A percentile compares a stretch with the other conserved stretches of the same genome.
Evolutionary conservation across 805 yeast species (phyloP).

Genomic region (Starmera quercuum): DNA sequence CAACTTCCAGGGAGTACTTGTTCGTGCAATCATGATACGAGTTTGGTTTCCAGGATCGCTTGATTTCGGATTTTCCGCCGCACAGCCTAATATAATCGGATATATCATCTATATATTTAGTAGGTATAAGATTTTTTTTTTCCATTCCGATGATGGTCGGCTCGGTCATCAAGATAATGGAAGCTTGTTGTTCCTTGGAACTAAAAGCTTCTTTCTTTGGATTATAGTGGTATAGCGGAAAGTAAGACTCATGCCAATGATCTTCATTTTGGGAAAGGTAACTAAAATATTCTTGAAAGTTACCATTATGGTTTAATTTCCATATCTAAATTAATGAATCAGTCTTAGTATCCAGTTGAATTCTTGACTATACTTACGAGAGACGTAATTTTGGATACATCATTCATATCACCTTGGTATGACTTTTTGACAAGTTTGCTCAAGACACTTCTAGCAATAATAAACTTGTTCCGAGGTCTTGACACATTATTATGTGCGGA

Average conservation of each 20-base stretch:
- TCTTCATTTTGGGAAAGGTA: constrained; percentile 10
- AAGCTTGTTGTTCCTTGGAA: not conserved
- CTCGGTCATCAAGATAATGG: not conserved
- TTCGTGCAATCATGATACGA: constrained; percentile 4
- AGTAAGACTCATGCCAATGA: constrained; percentile 10
- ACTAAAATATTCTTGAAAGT: constrained; percentile 5
- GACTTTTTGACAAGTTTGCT: constrained; percentile 4
- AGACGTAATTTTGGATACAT: constrained; percentile 8
- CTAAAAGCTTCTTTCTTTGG: constrained; percentile 4
- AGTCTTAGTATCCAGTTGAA: not conserved
- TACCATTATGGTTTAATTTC: constrained; percentile 1
- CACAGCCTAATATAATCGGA: not conserved
- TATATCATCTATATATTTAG: constrained; percentile 1
- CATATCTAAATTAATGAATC: constrained; percentile 2
- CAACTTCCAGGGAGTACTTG: constrained; percentile 1
- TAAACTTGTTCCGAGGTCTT: constrained; percentile 14
- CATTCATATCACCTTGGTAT: constrained; percentile 1
- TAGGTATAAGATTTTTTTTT: constrained; percentile 1
- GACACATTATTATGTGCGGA: not conserved
- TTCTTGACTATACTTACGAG: constrained; percentile 5
- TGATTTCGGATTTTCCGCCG: not conserved
- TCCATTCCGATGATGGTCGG: constrained; percentile 1
- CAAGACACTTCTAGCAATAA: constrained; percentile 11
- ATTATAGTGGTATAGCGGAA: constrained; percentile 7
- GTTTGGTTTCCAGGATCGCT: not conserved